Evolutionary conservation across 192 early-diverging fungal species (phyloP).

Genomic region (Linnemannia zychae): DNA sequence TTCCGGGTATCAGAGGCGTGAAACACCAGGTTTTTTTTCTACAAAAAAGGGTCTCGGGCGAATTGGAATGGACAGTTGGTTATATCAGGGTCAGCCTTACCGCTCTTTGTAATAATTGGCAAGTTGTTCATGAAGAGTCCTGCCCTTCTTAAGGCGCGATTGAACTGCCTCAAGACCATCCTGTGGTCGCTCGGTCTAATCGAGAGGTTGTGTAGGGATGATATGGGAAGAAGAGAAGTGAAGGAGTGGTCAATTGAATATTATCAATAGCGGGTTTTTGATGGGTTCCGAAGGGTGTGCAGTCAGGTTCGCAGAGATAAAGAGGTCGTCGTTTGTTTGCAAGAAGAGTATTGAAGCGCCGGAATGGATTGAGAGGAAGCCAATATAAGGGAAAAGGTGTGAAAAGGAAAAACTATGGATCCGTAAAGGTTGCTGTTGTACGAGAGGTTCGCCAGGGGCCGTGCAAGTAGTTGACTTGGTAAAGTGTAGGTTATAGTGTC

Average conservation of each 20-base stretch:
- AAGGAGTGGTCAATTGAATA: neutral
- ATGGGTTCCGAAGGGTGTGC: neutral
- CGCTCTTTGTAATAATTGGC: slow-evolving; percentile 70
- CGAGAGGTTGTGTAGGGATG: neutral
- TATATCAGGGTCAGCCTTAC: slow-evolving; percentile 37
- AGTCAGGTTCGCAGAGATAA: neutral
- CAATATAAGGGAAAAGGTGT: too few species aligned
- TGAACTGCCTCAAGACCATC: slow-evolving; percentile 65
- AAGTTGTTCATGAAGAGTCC: slow-evolving; percentile 63
- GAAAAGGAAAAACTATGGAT: neutral
- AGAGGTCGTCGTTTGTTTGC: neutral
- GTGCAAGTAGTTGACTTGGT: neutral
- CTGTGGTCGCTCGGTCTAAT: slow-evolving; percentile 61
- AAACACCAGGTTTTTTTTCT: neutral
- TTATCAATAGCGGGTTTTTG: neutral
- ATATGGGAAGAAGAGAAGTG: neutral
- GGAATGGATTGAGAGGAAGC: too few species aligned
- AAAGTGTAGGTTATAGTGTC: neutral
- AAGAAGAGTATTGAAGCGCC: neutral
- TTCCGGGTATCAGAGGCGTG: neutral
- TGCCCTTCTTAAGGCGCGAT: slow-evolving; percentile 58
- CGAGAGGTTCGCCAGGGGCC: neutral
- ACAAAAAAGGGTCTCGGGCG: neutral
- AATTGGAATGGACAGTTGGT: neutral
- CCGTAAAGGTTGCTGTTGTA: neutral